Evolutionary conservation across 441 rosid species (phyloP), one percentile per base, ranked within the genome.

Genomic region (Populus hybrid): DNA sequence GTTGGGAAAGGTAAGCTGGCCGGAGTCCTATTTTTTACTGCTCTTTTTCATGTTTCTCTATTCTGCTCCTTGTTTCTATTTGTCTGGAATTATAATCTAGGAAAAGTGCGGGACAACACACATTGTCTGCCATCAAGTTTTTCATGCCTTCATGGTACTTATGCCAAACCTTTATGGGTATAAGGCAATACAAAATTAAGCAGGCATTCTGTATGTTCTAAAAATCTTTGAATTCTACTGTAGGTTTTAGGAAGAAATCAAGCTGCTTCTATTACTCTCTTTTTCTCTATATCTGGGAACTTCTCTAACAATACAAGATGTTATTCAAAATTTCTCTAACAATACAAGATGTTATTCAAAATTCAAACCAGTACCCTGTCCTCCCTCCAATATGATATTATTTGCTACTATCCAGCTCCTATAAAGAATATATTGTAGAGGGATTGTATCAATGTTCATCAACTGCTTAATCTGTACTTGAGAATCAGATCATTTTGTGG

Each of bases 1-100:
- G 91, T 94, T 76, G 97, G 97, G 74, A 96, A 94, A 84, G 94
- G 99, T 96, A 88, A 87, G 93, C 28, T 50, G 68, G 40, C 20
- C 5, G 14, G 6, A 77, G 11, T 45, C 16, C 31, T 64, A 29
- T 50, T 74, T 28, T 3, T 36, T 50, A 6, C 66, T 50, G 45
- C 4, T 7, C n/a, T 68, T 42, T 63, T 42, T 8, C 29, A 29
- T 20, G 24, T 35, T 64, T 14, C 31, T 64, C 16, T 64, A 1
- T 21, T 63, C 23, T n/a, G 10, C 1, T n/a, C 12, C 28, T 24
- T 21, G 26, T n/a, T 42, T 42, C 14, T 10, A 9, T 11, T 42
- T 42, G 12, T 42, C 14, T 42, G 14, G 4, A 42, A 40, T 40
- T 9, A 40, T 9, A 9, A 40, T 40, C 45, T 40, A 40, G 45